A percentile compares a stretch with the other conserved stretches of the same genome.
Evolutionary conservation across 192 early-diverging fungal species (phyloP).

Genomic region (Gigaspora rosea): DNA sequence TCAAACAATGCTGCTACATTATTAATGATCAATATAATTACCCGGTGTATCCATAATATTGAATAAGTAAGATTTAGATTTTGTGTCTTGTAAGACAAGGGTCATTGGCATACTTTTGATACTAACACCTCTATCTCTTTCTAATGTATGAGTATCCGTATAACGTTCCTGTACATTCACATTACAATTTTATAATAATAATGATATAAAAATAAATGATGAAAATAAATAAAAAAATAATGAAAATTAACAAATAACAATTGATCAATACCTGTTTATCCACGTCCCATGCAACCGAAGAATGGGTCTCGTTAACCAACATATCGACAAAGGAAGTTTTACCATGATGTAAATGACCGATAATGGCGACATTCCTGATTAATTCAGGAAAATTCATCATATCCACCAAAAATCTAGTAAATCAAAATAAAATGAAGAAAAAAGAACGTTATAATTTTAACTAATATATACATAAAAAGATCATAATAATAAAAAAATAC

Average conservation of each 20-base stretch:
- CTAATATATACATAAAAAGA: too few relatives aligned
- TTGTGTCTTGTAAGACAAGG: slow-evolving; percentile 83
- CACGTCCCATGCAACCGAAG: slow-evolving; percentile 33
- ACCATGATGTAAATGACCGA: slow-evolving; percentile 97
- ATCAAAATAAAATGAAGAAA: neutral
- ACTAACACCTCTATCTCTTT: slow-evolving; percentile 84
- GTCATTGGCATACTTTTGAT: slow-evolving; percentile 96
- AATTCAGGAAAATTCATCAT: slow-evolving; percentile 78
- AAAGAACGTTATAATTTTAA: neutral
- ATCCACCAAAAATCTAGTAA: slow-evolving; percentile 74
- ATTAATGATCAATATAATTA: slow-evolving; percentile 32
- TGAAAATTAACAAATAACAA: neutral
- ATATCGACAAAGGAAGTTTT: slow-evolving; percentile 94
- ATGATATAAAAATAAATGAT: neutral
- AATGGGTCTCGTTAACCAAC: slow-evolving; percentile 88
- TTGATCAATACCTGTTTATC: slow-evolving; percentile 27
- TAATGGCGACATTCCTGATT: slow-evolving; percentile 86
- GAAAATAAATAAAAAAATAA: neutral
- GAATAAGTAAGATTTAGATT: slow-evolving; percentile 85
- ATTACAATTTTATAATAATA: slow-evolving; percentile 38
- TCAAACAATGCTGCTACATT: neutral
- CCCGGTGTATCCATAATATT: slow-evolving; percentile 94
- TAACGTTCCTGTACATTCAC: slow-evolving; percentile 62
- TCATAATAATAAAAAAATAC: neutral
- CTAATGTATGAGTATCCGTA: slow-evolving; percentile 91